Conservation (phyloP, 2,329 filamentous ascomycete genomes). For the Laburnicola sp. region DNA sequence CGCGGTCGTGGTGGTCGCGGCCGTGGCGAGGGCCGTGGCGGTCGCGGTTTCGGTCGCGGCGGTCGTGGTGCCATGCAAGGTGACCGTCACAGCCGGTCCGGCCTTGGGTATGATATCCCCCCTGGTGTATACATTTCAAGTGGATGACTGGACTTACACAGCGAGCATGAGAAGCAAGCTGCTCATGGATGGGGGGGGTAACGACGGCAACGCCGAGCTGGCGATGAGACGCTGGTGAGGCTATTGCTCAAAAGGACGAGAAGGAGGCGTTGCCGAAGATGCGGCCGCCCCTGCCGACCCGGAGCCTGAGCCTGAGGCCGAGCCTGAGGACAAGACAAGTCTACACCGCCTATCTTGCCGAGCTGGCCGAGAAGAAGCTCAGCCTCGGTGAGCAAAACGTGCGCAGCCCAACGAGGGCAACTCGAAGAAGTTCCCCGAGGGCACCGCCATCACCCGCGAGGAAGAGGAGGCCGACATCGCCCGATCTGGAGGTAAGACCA, state of each 20-base stretch:
- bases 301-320: slow-evolving; percentile 52
- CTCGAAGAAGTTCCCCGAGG: slow-evolving; percentile 92
- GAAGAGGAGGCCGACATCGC: slow-evolving; percentile 76
- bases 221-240: slow-evolving; percentile 93
- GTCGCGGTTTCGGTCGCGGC: slow-evolving; percentile 52
- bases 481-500: slow-evolving; percentile 72
- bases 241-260: slow-evolving; percentile 82
- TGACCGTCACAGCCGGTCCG: slow-evolving; percentile 66
- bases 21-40: slow-evolving; percentile 54
- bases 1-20: slow-evolving; percentile 43
- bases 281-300: slow-evolving; percentile 50
- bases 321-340: slow-evolving; percentile 86
- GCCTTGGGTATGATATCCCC: slow-evolving; percentile 56
- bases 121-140: background rate
- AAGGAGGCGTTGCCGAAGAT: slow-evolving; percentile 59
- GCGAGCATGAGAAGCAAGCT: slow-evolving; percentile 83
- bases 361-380: slow-evolving; percentile 75
- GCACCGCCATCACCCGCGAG: slow-evolving; percentile 65
- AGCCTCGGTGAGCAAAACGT: slow-evolving; percentile 69
- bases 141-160: slow-evolving; percentile 41
- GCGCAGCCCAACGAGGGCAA: slow-evolving; percentile 89
- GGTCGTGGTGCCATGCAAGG: slow-evolving; percentile 52
- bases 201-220: slow-evolving; percentile 79
- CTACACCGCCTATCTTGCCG: slow-evolving; percentile 83
- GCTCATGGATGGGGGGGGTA: slow-evolving; percentile 85